phyloP scores from a whole-genome alignment of 1,139 yeast species.

The Pichia inconspicua region DNA sequence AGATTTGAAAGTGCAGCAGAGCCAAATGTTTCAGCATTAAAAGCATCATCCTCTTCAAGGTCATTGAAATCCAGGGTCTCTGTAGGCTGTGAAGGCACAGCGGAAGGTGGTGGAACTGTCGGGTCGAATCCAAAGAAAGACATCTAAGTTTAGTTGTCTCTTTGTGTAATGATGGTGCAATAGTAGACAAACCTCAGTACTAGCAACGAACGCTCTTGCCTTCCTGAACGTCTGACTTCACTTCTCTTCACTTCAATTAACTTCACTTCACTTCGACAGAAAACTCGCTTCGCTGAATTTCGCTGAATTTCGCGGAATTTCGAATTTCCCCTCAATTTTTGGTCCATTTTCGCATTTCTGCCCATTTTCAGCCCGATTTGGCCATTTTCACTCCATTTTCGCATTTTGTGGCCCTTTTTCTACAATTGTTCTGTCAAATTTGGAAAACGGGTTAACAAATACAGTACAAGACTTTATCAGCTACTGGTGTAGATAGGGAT shows the following conservation, averaged over 20 bases:
- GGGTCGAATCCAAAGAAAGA: slow-evolving; percentile 54
- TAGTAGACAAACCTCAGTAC: neutral
- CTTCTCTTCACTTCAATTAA: neutral
- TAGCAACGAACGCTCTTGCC: neutral
- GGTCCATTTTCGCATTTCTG: neutral
- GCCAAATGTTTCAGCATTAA: slow-evolving; percentile 88
- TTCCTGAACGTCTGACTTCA: no score
- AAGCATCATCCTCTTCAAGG: slow-evolving; percentile 63
- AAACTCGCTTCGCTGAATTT: no score
- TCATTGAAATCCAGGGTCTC: slow-evolving; percentile 68
- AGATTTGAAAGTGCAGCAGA: slow-evolving; percentile 38
- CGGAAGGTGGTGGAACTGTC: slow-evolving; percentile 30
- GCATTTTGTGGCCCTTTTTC: no score
- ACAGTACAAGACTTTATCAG: no score
- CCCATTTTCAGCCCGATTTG: neutral
- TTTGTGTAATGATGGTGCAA: neutral
- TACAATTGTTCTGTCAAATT: no score
- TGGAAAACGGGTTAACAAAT: no score
- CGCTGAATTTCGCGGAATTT: no score
- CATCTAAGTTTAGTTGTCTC: slow-evolving; percentile 29
- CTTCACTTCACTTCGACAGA: neutral
- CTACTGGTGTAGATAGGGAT: no score
- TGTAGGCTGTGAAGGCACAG: slow-evolving; percentile 3
- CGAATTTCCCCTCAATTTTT: no score
- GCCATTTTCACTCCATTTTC: neutral